A percentile compares a stretch with the other conserved stretches of the same genome.
Conservation (phyloP, 129 eudicot genomes). For the Flaveria ramosissima region DNA sequence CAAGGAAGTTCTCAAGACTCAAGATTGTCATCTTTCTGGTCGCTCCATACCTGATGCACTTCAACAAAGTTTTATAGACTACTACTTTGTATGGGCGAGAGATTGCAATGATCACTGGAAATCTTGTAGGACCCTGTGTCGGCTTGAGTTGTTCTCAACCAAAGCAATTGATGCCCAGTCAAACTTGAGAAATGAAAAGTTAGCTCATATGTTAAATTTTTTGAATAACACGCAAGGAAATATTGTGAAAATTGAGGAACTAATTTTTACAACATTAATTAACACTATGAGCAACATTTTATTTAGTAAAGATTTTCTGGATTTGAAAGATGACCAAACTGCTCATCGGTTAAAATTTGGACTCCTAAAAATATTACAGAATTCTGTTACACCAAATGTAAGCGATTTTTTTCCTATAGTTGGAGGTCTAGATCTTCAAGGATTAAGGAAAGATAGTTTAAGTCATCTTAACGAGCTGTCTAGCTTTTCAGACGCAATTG, state of each 20-base stretch:
- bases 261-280: slow-evolving; percentile 31
- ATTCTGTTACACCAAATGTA: slow-evolving; percentile 8
- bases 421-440: slow-evolving; percentile 30
- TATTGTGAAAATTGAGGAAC: slow-evolving; percentile 28
- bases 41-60: slow-evolving; percentile 5
- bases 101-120: slow-evolving; percentile 10
- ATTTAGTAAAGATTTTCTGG: slow-evolving; percentile 25
- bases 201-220: background rate
- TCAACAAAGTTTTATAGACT: slow-evolving; percentile 5
- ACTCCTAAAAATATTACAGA: slow-evolving; percentile 7
- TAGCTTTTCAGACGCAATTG: background rate
- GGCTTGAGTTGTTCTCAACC: background rate
- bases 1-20: slow-evolving; percentile 5
- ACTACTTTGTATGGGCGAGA: slow-evolving; percentile 10
- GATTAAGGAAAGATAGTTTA: slow-evolving; percentile 16
- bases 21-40: slow-evolving; percentile 5
- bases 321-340: slow-evolving; percentile 18
- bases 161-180: background rate
- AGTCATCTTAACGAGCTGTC: slow-evolving; percentile 13
- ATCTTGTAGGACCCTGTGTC: background rate
- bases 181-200: slow-evolving; percentile 11
- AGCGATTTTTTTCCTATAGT: slow-evolving; percentile 23
- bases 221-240: no score
- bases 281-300: slow-evolving; percentile 31
- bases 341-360: slow-evolving; percentile 15